These are phyloP conservation scores for Cystobasidium ongulense DNA, from an alignment of 768 basidiomycete genomes.

Conservation along the genomic window DNA sequence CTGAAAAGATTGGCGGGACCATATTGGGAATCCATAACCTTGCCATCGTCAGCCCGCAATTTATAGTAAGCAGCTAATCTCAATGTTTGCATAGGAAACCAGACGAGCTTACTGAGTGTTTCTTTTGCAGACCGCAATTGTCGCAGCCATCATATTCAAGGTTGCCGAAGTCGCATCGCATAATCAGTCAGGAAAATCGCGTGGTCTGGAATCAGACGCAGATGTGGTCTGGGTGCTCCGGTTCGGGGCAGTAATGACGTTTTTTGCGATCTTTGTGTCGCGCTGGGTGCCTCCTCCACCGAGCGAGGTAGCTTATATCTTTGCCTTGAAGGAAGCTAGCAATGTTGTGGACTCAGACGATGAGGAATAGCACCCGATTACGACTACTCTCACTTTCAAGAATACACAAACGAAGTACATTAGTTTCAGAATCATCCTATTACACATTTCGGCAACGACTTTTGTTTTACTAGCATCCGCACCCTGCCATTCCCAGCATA, in stretches of 20 bases:
- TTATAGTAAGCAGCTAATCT: conserved; percentile 43
- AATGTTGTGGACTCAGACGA: not conserved
- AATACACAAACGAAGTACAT: too few species aligned
- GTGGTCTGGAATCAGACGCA: conserved; percentile 21
- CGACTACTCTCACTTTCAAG: too few species aligned
- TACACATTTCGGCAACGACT: not conserved
- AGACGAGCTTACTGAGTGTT: not conserved
- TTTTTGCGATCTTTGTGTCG: conserved; percentile 38
- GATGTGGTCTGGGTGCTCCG: conserved; percentile 49
- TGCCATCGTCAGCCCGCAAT: conserved; percentile 49
- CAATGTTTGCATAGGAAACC: not conserved
- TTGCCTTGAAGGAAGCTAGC: conserved; percentile 24
- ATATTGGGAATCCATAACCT: conserved; percentile 47
- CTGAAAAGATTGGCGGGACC: conserved; percentile 37
- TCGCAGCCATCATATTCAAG: conserved; percentile 49
- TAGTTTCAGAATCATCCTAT: too few species aligned
- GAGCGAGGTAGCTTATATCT: conserved; percentile 33
- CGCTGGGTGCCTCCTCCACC: conserved; percentile 33
- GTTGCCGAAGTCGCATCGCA: conserved; percentile 41
- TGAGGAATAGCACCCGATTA: not conserved
- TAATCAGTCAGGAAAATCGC: conserved; percentile 35
- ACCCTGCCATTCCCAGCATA: not conserved
- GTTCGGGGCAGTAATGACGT: conserved; percentile 48
- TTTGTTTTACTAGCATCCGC: not conserved
- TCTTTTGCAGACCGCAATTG: conserved; percentile 44